Evolutionary conservation across 306 rosid species (phyloP), one percentile per base, ranked within the genome.

Genomic region (Castanea sativa): DNA sequence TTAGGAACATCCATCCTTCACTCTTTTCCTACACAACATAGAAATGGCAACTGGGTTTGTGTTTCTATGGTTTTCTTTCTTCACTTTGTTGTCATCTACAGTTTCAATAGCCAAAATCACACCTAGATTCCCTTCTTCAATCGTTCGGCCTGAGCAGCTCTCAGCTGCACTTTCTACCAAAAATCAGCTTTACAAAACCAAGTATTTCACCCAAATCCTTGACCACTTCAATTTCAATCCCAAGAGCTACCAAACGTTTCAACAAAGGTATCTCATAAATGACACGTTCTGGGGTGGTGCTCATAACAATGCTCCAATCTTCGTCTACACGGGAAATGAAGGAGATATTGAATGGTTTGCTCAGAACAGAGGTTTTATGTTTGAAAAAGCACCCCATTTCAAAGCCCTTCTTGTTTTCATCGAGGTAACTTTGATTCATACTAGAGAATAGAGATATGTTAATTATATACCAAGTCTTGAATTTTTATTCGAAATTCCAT

Each of bases 281-380:
- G 89, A 90, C 76, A 83, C 92, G 5, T 69, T 55, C 13, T 94
- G 99, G 99, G 99, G 99, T 14, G 97, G 97, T 52, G 90, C 91
- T 74, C 59, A 82, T 20, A 76, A 51, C 15, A 94, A 89, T 9
- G 87, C 95, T 56, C 97, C 99, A 23, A 92, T 95, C 87, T 92
- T 95, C 51, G 92, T 92, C 55, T 95, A 95, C 96, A 91, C 96
- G 0, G 99, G 99, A 59, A 94, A 94, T 69, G 99, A 94, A 85
- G 99, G 97, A 23, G 76, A 89, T 60, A 89, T 92, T 33, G 96
- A 91, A 57, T 95, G 98, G 98, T 92, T 95, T 69, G 79, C 98
- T 2, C 89, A 91, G 67, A 95, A 95, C 88, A 87, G 97, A 0
- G 97, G 99, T 8, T 90, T 94, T 11, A 71, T 91, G 86, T 85